Conservation (phyloP, 192 early-diverging fungal genomes). For the Backusella liffmaniae region DNA sequence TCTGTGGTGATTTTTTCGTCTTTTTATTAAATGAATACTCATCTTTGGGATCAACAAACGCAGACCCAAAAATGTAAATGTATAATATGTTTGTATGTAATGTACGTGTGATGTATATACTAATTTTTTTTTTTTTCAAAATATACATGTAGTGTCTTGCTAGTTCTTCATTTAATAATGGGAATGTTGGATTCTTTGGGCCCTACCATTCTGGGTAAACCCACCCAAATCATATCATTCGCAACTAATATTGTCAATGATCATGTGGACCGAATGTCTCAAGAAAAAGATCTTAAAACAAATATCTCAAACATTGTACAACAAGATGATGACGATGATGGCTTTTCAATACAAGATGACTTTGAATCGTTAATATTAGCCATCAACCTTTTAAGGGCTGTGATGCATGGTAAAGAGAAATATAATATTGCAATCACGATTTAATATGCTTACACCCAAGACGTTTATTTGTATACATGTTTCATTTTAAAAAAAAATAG, state of each 20-base stretch:
- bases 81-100: not conserved
- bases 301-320: slow-evolving; percentile 29
- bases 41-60: slow-evolving; percentile 38
- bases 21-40: slow-evolving; percentile 71
- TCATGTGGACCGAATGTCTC: slow-evolving; percentile 27
- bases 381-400: slow-evolving; percentile 60
- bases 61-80: slow-evolving; percentile 49
- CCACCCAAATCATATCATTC: slow-evolving; percentile 73
- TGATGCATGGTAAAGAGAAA: slow-evolving; percentile 54
- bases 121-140: not conserved
- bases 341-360: slow-evolving; percentile 43
- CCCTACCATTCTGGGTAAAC: slow-evolving; percentile 70
- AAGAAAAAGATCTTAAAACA: not conserved
- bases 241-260: slow-evolving; percentile 63
- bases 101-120: not conserved
- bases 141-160: slow-evolving; percentile 46
- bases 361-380: slow-evolving; percentile 56
- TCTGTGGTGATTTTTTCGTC: slow-evolving; percentile 76
- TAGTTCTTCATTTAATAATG: slow-evolving; percentile 57
- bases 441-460: not conserved
- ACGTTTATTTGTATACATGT: not conserved
- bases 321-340: slow-evolving; percentile 36
- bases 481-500: slow-evolving; percentile 18
- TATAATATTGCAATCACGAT: not conserved
- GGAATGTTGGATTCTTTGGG: slow-evolving; percentile 70